These are phyloP conservation scores for Volvox africanus DNA, from an alignment of 139 green algal genomes.

Conservation along the genomic window DNA sequence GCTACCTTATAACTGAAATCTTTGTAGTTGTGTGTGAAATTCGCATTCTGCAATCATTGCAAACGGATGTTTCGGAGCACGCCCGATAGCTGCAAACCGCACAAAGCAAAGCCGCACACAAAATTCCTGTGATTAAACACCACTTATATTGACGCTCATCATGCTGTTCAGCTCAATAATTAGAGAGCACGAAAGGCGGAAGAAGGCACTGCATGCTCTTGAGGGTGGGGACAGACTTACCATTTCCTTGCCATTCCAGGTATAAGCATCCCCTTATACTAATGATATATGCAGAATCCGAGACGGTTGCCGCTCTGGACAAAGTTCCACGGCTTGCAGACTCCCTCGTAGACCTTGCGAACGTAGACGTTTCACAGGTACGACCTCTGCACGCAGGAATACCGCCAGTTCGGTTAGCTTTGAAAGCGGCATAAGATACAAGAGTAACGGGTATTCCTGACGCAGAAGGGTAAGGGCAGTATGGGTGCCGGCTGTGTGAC, in stretches of 20 bases:
- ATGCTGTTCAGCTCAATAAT: constrained; percentile 21
- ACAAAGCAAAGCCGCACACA: too few relatives aligned
- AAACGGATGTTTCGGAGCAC: too few relatives aligned
- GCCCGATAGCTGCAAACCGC: too few relatives aligned
- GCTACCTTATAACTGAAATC: too few relatives aligned
- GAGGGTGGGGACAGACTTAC: not conserved
- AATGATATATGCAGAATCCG: not conserved
- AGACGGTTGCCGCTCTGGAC: not conserved
- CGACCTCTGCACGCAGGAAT: not conserved
- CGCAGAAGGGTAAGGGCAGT: too few relatives aligned
- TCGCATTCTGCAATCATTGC: too few relatives aligned
- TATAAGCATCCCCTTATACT: not conserved
- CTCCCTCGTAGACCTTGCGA: constrained; percentile 7
- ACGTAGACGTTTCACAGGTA: constrained; percentile 35
- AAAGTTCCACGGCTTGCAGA: not conserved
- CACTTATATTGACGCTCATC: not conserved
- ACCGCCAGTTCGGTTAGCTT: too few relatives aligned
- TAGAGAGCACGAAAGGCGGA: constrained; percentile 3
- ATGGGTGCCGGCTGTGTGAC: too few relatives aligned
- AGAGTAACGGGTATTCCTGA: too few relatives aligned
- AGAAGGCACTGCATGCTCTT: not conserved
- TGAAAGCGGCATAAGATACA: too few relatives aligned
- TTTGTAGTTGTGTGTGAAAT: too few relatives aligned
- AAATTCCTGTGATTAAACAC: too few relatives aligned
- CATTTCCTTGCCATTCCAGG: not conserved